Conservation (phyloP, 129 eudicot genomes). For the Daucus carota region DNA sequence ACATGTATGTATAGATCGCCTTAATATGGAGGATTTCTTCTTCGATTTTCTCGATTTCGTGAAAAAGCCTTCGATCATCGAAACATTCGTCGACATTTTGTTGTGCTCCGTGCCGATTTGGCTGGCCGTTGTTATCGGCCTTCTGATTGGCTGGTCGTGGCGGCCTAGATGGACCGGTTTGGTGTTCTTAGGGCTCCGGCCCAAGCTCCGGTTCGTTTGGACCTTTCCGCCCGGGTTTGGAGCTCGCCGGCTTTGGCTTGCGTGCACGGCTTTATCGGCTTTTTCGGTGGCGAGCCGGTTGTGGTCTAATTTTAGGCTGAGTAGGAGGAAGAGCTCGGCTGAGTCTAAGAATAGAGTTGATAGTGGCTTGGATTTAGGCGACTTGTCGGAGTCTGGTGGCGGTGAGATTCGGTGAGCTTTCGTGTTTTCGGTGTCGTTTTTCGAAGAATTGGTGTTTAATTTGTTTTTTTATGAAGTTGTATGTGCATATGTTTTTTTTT, state of each 20-base stretch:
- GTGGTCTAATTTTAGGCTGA: slow-evolving; percentile 49
- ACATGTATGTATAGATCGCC: neutral
- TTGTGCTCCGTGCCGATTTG: slow-evolving; percentile 83
- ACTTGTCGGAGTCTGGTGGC: slow-evolving; percentile 20
- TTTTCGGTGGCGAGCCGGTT: slow-evolving; percentile 65
- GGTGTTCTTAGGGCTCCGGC: slow-evolving; percentile 61
- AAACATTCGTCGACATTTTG: slow-evolving; percentile 85
- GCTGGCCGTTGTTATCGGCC: slow-evolving; percentile 80
- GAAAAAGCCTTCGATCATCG: slow-evolving; percentile 45
- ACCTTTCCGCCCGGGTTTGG: slow-evolving; percentile 92
- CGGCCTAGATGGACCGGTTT: slow-evolving; percentile 74
- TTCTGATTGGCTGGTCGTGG: slow-evolving; percentile 93
- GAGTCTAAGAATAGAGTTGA: slow-evolving; percentile 11
- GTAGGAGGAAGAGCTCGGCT: slow-evolving; percentile 30
- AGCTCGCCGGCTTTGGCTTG: slow-evolving; percentile 76
- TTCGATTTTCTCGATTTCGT: slow-evolving; percentile 36
- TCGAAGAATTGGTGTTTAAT: neutral
- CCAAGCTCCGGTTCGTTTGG: slow-evolving; percentile 76
- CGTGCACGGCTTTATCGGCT: slow-evolving; percentile 89
- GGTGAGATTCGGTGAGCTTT: slow-evolving; percentile 40
- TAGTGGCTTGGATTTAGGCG: slow-evolving; percentile 10
- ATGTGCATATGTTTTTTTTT: neutral
- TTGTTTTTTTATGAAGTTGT: neutral
- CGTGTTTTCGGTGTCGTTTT: neutral
- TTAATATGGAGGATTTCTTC: slow-evolving; percentile 33